phyloP scores from a whole-genome alignment of 2,329 filamentous ascomycete species.

The Aureobasidium sp. region DNA sequence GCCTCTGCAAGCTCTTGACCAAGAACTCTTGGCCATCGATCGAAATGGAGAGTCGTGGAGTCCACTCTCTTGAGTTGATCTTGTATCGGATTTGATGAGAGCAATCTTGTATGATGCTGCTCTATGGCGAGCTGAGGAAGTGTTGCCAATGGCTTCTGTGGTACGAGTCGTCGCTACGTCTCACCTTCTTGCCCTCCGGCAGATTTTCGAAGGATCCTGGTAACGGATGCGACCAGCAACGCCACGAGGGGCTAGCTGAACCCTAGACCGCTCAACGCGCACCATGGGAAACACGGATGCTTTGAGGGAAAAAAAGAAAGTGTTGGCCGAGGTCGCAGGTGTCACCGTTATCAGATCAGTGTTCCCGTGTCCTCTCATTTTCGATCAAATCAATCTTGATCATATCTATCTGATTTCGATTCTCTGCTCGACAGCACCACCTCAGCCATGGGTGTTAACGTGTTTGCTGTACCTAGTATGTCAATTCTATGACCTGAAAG shows the following conservation, averaged over 20 bases:
- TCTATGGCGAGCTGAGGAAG: too few relatives aligned
- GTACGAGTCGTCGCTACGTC: not conserved
- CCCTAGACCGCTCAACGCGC: not conserved
- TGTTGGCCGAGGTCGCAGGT: conserved; percentile 8
- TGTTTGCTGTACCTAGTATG: conserved; percentile 63
- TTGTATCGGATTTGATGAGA: too few relatives aligned
- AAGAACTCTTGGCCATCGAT: conserved; percentile 6
- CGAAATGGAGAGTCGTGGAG: not conserved
- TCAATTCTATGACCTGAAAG: not conserved
- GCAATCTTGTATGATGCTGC: not conserved
- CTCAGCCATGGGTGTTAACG: conserved; percentile 52
- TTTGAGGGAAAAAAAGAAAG: not conserved
- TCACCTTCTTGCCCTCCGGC: not conserved
- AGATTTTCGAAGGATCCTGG: not conserved
- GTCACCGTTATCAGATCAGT: conserved; percentile 20
- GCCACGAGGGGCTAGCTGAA: not conserved
- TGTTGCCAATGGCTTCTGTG: not conserved
- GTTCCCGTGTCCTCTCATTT: conserved; percentile 18
- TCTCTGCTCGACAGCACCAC: not conserved
- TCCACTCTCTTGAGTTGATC: not conserved
- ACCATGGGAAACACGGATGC: not conserved
- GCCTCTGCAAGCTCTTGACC: not conserved
- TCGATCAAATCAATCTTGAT: conserved; percentile 11
- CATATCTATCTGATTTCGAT: conserved; percentile 7
- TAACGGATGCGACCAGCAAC: not conserved